A percentile compares a stretch with the other conserved stretches of the same genome.
Conservation (phyloP, 2,329 filamentous ascomycete species). For the Clonostachys solani region DNA sequence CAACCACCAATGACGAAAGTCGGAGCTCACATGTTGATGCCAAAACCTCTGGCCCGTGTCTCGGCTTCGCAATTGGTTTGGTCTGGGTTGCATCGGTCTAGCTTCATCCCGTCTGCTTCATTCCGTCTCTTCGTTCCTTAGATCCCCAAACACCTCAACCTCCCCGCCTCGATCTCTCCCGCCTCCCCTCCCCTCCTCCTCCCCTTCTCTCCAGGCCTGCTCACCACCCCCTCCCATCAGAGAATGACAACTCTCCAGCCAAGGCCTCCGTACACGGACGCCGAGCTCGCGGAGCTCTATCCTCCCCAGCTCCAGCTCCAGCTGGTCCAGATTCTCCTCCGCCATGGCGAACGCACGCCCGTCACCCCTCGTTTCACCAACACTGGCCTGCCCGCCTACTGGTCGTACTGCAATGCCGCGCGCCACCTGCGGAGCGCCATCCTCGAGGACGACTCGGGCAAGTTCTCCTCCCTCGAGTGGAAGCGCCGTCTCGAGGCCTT, state of each 20-base stretch:
- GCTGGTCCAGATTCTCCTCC: constrained; percentile 82
- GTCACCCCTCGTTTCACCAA: constrained; percentile 87
- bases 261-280: constrained; percentile 70
- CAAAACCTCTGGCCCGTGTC: too few species aligned
- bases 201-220: not conserved
- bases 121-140: not conserved
- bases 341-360: constrained; percentile 78
- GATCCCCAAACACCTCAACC: not conserved
- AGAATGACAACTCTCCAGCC: constrained; percentile 76
- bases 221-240: not conserved
- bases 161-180: not conserved
- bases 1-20: too few species aligned
- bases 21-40: too few species aligned
- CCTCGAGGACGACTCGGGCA: constrained; percentile 31
- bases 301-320: constrained; percentile 76
- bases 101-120: not conserved
- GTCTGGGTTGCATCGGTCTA: too few species aligned
- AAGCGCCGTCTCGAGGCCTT: constrained; percentile 81
- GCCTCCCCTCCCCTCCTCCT: not conserved
- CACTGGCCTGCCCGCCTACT: constrained; percentile 62
- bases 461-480: constrained; percentile 49
- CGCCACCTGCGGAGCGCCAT: constrained; percentile 58
- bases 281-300: constrained; percentile 79
- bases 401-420: constrained; percentile 86
- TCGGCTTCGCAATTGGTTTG: too few species aligned